Conservation (phyloP, 106 monocot genomes). For the Dendrobium huoshanense region DNA sequence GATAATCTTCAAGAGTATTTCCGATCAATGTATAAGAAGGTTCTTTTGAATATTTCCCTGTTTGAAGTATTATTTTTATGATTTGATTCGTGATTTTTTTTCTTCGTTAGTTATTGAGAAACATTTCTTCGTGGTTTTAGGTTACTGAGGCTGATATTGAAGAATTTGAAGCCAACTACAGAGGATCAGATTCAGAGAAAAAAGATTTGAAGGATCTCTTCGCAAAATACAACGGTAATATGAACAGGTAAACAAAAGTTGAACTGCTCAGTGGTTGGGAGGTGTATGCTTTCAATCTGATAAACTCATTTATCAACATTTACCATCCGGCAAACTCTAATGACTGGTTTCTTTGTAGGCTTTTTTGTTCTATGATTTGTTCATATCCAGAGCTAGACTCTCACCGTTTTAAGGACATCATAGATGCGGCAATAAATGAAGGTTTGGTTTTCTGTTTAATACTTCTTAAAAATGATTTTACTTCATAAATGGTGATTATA, state of each 20-base stretch:
- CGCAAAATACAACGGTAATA: conserved; percentile 73
- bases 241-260: conserved; percentile 54
- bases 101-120: conserved; percentile 1
- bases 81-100: not conserved
- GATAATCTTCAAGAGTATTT: conserved; percentile 83
- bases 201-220: conserved; percentile 90
- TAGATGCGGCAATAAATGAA: conserved; percentile 74
- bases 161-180: conserved; percentile 88
- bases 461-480: not conserved
- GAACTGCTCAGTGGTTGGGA: too few relatives aligned
- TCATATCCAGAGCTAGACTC: conserved; percentile 91
- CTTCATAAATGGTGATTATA: not conserved
- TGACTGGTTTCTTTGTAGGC: conserved; percentile 27
- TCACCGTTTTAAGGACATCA: conserved; percentile 81
- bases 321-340: not conserved
- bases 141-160: conserved; percentile 96
- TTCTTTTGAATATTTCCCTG: conserved; percentile 10
- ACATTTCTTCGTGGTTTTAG: conserved; percentile 20
- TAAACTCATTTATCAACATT: not conserved
- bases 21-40: conserved; percentile 72
- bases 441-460: conserved; percentile 24
- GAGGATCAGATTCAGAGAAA: conserved; percentile 90
- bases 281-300: not conserved
- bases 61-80: not conserved
- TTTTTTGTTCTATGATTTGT: conserved; percentile 90